Base-by-base conservation (phyloP, 495 filamentous ascomycete genomes). In the Bryoglossum gracile region DNA sequence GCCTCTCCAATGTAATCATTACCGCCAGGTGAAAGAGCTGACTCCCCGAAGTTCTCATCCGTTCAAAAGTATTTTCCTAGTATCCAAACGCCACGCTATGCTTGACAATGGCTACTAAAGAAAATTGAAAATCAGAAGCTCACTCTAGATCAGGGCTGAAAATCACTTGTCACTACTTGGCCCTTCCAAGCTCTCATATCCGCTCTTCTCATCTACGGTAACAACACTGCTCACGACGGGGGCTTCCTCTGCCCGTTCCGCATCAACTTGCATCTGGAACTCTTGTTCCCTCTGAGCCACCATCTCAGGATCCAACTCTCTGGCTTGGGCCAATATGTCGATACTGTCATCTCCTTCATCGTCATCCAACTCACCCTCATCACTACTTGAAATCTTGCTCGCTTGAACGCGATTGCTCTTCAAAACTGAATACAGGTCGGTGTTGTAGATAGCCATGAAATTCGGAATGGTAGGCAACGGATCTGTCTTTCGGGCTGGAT, bases 171-270 rank as follows among this genome's bases (percentile, higher is more conserved):
- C n/a, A n/a, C n/a, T n/a, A n/a, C n/a, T n/a, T n/a, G n/a, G n/a
- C n/a, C n/a, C n/a, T n/a, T n/a, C n/a, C 17, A 22, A 16, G 17
- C 65, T 71, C 36, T 56, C 62, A 30, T 66, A 68, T 4, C 63
- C 67, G 50, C 69, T 74, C 30, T 64, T 65, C 23, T 62, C 68
- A 41, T 68, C 66, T 8, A 68, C 64, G 17, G 72, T 74, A 2
- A 67, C 69, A 19, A 56, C 68, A 16, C 65, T 71, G 40, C 71
- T 71, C 16, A 60, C 68, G 13, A 68, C 55, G 54, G 8, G 62
- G 14, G 42, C 0, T 4, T 46, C 39, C 26, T 28, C 28, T 22
- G 13, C 13, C 9, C 38, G 18, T 32, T 14, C 22, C 11, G 9
- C 42, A 24, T 36, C 39, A 40, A 48, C 24, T 51, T 43, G 40